These are phyloP conservation scores for Hypomontagnella monticulosa DNA, from an alignment of 495 filamentous ascomycete genomes.

Conservation along the genomic window DNA sequence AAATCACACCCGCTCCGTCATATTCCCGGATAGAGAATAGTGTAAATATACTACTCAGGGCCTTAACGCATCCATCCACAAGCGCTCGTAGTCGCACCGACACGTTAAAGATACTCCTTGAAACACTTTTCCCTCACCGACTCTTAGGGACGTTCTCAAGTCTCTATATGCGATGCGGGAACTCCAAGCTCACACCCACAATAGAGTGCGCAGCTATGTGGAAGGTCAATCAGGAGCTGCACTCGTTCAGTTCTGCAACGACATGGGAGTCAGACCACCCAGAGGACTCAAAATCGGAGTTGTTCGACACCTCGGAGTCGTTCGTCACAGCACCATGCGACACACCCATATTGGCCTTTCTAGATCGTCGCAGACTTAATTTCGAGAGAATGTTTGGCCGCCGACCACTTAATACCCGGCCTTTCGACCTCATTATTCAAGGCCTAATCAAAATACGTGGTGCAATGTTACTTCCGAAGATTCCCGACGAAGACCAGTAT, in stretches of 20 bases:
- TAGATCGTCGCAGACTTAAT: conserved; percentile 51
- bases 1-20: background rate
- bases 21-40: conserved; percentile 17
- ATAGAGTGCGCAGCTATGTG: too few species aligned
- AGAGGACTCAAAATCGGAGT: background rate
- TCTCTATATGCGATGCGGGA: conserved; percentile 52
- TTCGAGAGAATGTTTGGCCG: too few species aligned
- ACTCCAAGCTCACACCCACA: too few species aligned
- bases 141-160: conserved; percentile 41
- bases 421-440: conserved; percentile 47
- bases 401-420: conserved; percentile 47
- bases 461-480: conserved; percentile 50
- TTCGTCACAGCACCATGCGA: conserved; percentile 8
- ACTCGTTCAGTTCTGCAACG: conserved; percentile 52
- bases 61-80: conserved; percentile 39
- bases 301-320: background rate
- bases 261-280: conserved; percentile 42
- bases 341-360: conserved; percentile 53
- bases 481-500: conserved; percentile 55
- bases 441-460: conserved; percentile 50
- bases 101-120: conserved; percentile 50
- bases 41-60: conserved; percentile 47
- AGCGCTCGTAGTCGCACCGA: conserved; percentile 34
- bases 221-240: conserved; percentile 36
- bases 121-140: conserved; percentile 48